These are phyloP conservation scores for Litsea cubeba DNA, from an alignment of 164 flowering plant species.

Conservation along the genomic window DNA sequence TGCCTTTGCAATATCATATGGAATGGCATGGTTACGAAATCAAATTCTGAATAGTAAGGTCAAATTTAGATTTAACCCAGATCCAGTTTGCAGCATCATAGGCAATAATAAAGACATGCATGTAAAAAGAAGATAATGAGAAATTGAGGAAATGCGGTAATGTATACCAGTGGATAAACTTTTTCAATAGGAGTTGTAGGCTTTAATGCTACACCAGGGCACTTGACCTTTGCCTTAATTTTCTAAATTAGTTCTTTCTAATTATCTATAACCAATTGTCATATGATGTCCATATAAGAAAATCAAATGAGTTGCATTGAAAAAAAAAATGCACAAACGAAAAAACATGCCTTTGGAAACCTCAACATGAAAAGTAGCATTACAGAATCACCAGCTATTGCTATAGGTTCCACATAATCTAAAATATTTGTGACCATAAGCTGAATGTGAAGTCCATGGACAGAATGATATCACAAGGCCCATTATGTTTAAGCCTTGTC, in stretches of 20 bases:
- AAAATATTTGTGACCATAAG: conserved; percentile 97
- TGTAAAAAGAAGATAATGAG: too few species aligned
- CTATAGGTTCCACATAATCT: conserved; percentile 91
- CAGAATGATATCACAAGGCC: too few species aligned
- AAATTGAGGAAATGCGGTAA: conserved; percentile 4
- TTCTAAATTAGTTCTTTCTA: conserved; percentile 78
- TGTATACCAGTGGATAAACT: conserved; percentile 83
- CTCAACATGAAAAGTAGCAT: conserved; percentile 96
- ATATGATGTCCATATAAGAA: neutral
- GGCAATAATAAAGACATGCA: too few species aligned
- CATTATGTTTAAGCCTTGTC: too few species aligned
- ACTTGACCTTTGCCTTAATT: conserved; percentile 84
- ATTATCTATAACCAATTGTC: conserved; percentile 47
- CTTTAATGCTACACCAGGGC: conserved; percentile 84
- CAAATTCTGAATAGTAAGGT: too few species aligned
- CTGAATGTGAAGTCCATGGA: conserved; percentile 24
- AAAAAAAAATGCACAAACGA: neutral
- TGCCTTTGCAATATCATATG: too few species aligned
- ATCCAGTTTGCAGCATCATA: too few species aligned
- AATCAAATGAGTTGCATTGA: neutral
- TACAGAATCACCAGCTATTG: conserved; percentile 97
- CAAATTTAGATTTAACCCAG: too few species aligned
- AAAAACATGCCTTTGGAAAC: conserved; percentile 59
- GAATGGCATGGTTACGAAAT: too few species aligned
- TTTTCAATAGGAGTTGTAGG: conserved; percentile 94